Evolutionary conservation across 176 grass and related monocot genomes (phyloP), one percentile per base, ranked within the genome.

Genomic region (Puccinellia tenuiflora): DNA sequence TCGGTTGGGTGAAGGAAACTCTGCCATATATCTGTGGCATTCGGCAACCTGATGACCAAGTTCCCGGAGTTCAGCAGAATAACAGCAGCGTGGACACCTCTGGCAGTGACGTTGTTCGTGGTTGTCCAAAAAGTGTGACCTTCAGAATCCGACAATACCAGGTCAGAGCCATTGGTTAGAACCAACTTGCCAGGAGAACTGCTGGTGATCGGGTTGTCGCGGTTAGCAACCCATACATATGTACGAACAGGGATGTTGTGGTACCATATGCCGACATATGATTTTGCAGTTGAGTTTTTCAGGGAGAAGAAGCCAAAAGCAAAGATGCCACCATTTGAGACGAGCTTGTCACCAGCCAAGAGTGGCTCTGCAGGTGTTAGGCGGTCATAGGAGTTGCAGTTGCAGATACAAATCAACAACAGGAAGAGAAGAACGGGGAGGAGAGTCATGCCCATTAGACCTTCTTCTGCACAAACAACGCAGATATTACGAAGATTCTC

Each of bases 291-390:
- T 3, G 87, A 77, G 59, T 81, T 81, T 4, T 65, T 61, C 3
- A 60, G 77, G n/a, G 87, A 68, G 87, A 89, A 85, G 77, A 92
- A 90, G 17, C 91, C 91, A 1, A 93, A 34, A 37, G 66, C 85
- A 42, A 93, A 93, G 77, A 25, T 43, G 46, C 87, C 67, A 10
- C 34, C 81, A 0, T 79, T 34, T 9, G 88, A 93, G 54, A 90
- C 2, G 47, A 93, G 75, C 20, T 55, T 54, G 17, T 75, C 73
- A 5, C 46, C 47, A 1, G 73, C 3, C 14, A 75, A 76, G 33
- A 89, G 84, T 40, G 42, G 70, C 56, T 86, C 66, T 6, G 79
- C 75, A 18, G 68, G 50, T 20, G 61, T 83, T 54, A 92, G 67
- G 15, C 86, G 73, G 42, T 88, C 90, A 70, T 70, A 15, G 17